phyloP scores from a whole-genome alignment of 192 early-diverging fungal species.

The Backusella tarrabulga region DNA sequence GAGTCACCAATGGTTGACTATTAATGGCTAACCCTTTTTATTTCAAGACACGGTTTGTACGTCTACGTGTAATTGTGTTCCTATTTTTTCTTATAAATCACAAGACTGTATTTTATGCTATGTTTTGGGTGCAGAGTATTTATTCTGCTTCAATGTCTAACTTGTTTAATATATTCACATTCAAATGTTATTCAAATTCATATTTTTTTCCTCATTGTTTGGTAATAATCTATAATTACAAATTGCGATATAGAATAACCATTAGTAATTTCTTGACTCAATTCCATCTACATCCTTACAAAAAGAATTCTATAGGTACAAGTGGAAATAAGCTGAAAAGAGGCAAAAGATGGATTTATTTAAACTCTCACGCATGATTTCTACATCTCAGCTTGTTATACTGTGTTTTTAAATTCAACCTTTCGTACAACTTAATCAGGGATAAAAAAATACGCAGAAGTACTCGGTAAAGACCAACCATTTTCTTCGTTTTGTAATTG shows the following conservation, averaged over 20 bases:
- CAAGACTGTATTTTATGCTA: neutral
- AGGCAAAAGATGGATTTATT: neutral
- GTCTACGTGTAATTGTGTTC: neutral
- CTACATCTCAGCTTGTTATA: conserved; percentile 6
- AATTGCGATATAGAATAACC: too few relatives aligned
- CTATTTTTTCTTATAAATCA: neutral
- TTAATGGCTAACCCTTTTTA: neutral
- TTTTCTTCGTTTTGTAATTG: neutral
- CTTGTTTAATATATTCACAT: neutral
- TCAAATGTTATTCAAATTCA: neutral
- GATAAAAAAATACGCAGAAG: neutral
- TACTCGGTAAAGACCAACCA: neutral
- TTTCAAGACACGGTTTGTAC: neutral
- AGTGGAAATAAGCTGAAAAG: neutral
- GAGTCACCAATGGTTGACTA: neutral
- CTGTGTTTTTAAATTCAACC: neutral
- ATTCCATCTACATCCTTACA: neutral
- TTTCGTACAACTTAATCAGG: neutral
- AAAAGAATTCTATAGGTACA: neutral
- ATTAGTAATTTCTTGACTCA: neutral
- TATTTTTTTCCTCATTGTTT: neutral
- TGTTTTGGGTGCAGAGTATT: neutral
- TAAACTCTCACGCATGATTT: neutral
- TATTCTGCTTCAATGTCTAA: neutral
- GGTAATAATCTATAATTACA: neutral